Base-by-base conservation (phyloP, 352 stramenopile species). In the Globisporangium rhizosaccharum region DNA sequence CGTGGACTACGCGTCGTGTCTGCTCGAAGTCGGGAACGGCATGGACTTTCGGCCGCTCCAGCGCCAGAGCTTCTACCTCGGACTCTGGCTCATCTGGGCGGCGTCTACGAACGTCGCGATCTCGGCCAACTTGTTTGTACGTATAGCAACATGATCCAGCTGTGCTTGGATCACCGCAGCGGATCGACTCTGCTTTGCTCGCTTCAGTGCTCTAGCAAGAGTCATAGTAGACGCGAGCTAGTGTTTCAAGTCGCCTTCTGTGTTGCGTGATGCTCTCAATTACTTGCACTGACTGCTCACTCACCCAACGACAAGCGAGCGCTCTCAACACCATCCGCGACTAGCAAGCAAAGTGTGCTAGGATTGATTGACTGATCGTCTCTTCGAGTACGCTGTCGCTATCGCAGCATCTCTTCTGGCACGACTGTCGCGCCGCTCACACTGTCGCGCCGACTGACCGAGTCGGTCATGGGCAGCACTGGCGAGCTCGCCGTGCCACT, bases 331-430 rank as follows among this genome's bases (percentile, higher is more conserved):
- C n/a, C 3, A 20, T 3, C 7, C n/a, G n/a, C n/a, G n/a, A 49
- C 44, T 9, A 49, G 17, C 9, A 9, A 26, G 12, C 11, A 12
- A 20, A 25, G 11, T 18, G 9, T 49, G 17, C 23, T 26, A 18
- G 23, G 44, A n/a, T 49, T 23, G 44, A 49, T n/a, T 26, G 17
- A 36, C 6, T 49, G 44, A 9, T 26, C 9, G 2, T 37, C 26
- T n/a, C 39, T 30, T 33, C 7, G 10, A 11, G 47, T 33, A 3
- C 23, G 2, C 25, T 28, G 7, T 36, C 30, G 30, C 28, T 56
- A 57, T 17, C 50, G 50, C 41, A 63, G 49, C 57, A 63, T 63
- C 26, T 63, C 57, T 25, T 63, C 57, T 3, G 57, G 50, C 1
- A 63, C 50, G 25, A 63, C 57, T 3, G 50, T 52, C 15, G 50